Conservation (phyloP, 139 green algal genomes). For the Chlorella sp. region DNA sequence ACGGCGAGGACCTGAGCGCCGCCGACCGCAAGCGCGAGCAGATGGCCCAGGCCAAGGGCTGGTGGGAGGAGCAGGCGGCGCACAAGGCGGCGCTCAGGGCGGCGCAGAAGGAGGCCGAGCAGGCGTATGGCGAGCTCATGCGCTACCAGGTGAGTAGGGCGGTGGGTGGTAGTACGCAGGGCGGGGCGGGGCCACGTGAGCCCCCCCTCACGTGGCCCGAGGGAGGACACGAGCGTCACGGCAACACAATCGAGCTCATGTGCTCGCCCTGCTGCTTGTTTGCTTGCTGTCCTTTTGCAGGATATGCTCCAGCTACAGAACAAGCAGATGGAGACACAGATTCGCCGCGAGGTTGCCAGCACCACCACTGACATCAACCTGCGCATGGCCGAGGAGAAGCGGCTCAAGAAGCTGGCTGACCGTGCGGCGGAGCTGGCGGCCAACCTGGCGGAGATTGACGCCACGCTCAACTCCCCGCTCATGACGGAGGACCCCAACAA, state of each 20-base stretch:
- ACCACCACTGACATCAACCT: conserved; percentile 32
- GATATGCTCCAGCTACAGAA: conserved; percentile 29
- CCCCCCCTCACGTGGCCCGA: no score
- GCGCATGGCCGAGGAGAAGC: conserved; percentile 30
- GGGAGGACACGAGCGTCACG: no score
- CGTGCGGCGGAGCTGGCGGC: conserved; percentile 18
- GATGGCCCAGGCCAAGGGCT: conserved; percentile 52
- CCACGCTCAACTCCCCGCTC: conserved; percentile 28
- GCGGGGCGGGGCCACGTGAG: no score
- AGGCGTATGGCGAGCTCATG: conserved; percentile 32
- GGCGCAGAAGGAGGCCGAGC: conserved; percentile 28
- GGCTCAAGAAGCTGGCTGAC: conserved; percentile 13
- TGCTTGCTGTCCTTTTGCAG: conserved; percentile 11
- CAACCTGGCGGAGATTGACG: conserved; percentile 35
- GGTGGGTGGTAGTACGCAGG: no score
- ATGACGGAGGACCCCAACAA: conserved; percentile 40
- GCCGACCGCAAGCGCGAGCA: conserved; percentile 45
- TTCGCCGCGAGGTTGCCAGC: conserved; percentile 20
- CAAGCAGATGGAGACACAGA: conserved; percentile 18
- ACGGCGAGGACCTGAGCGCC: conserved; percentile 58
- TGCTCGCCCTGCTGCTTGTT: no score
- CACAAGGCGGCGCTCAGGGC: conserved; percentile 34
- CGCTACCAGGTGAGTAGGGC: conserved; percentile 9
- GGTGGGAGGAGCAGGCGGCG: conserved; percentile 56
- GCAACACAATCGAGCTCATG: no score